These are phyloP conservation scores for Xylaria sp. DNA, from an alignment of 2,329 filamentous ascomycete species.

Conservation along the genomic window DNA sequence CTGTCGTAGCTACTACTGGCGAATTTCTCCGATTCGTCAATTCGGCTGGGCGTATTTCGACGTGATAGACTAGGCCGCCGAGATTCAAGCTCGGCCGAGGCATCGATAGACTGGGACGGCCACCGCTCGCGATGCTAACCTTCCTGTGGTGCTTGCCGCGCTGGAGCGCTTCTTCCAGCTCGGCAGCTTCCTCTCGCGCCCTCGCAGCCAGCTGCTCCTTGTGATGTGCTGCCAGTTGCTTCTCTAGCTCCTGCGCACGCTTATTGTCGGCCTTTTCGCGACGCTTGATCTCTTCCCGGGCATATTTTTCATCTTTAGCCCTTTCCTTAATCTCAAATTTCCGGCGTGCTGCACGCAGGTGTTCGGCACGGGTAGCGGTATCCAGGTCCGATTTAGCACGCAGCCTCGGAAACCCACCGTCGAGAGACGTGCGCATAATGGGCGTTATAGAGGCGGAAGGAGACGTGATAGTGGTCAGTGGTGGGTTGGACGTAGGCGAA, in stretches of 20 bases:
- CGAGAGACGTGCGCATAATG: slow-evolving; percentile 62
- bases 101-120: slow-evolving; percentile 38
- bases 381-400: slow-evolving; percentile 67
- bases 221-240: slow-evolving; percentile 48
- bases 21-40: slow-evolving; percentile 51
- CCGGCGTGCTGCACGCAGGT: slow-evolving; percentile 65
- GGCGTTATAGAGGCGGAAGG: slow-evolving; percentile 47
- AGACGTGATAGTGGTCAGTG: slow-evolving; percentile 37
- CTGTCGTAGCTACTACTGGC: slow-evolving; percentile 55
- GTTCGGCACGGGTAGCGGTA: slow-evolving; percentile 58
- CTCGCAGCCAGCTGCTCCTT: slow-evolving; percentile 53
- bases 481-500: slow-evolving; percentile 41
- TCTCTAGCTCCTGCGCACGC: slow-evolving; percentile 59
- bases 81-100: slow-evolving; percentile 38
- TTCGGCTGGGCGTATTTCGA: slow-evolving; percentile 32
- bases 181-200: slow-evolving; percentile 46
- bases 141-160: slow-evolving; percentile 41
- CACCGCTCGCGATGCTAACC: slow-evolving; percentile 39
- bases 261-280: slow-evolving; percentile 64
- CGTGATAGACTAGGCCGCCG: slow-evolving; percentile 37
- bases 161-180: slow-evolving; percentile 41
- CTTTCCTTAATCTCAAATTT: slow-evolving; percentile 68
- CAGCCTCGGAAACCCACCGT: slow-evolving; percentile 61
- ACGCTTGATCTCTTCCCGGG: slow-evolving; percentile 62
- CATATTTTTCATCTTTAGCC: slow-evolving; percentile 67